A percentile compares a stretch with the other conserved stretches of the same genome.
These are phyloP conservation scores for Mycena latifolia DNA, from an alignment of 768 basidiomycete genomes.

Conservation along the genomic window DNA sequence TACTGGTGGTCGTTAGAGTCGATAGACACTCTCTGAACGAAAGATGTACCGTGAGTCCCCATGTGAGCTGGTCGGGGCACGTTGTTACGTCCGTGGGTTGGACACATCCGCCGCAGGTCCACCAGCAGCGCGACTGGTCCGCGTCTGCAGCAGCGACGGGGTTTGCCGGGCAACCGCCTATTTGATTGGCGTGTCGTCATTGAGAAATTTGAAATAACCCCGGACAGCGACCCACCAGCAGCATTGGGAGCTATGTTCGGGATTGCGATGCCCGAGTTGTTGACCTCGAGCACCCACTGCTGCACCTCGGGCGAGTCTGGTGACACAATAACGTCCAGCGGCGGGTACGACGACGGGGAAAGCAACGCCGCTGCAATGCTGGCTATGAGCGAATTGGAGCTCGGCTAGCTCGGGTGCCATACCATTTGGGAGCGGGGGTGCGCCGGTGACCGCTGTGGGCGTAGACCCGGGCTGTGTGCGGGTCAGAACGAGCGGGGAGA, in stretches of 20 bases:
- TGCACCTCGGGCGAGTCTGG: slow-evolving; percentile 72
- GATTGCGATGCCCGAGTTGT: slow-evolving; percentile 66
- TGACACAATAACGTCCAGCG: slow-evolving; percentile 72
- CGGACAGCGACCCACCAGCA: slow-evolving; percentile 45
- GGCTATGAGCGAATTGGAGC: not conserved
- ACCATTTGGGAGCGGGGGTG: slow-evolving; percentile 73
- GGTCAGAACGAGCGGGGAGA: not conserved
- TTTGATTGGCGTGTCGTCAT: not conserved
- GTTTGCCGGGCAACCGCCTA: slow-evolving; percentile 73
- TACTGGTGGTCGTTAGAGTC: not conserved
- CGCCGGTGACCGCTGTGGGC: slow-evolving; percentile 65
- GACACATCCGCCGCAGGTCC: slow-evolving; percentile 83
- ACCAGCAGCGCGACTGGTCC: slow-evolving; percentile 71
- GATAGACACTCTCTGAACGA: not conserved
- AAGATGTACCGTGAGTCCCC: slow-evolving; percentile 50
- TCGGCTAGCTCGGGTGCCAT: not conserved
- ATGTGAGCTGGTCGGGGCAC: slow-evolving; percentile 77
- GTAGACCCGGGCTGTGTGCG: slow-evolving; percentile 54
- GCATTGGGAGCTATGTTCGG: slow-evolving; percentile 63
- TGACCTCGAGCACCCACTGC: slow-evolving; percentile 78
- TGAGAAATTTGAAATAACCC: slow-evolving; percentile 13
- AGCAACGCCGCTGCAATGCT: slow-evolving; percentile 54
- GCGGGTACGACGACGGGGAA: slow-evolving; percentile 70
- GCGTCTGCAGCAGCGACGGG: slow-evolving; percentile 56
- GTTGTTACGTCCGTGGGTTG: slow-evolving; percentile 74